Percentiles rank a stretch among this genome's conserved stretches.
These are phyloP conservation scores for Geotrichum armillariae DNA, from an alignment of 1,139 yeast genomes.

Conservation along the genomic window DNA sequence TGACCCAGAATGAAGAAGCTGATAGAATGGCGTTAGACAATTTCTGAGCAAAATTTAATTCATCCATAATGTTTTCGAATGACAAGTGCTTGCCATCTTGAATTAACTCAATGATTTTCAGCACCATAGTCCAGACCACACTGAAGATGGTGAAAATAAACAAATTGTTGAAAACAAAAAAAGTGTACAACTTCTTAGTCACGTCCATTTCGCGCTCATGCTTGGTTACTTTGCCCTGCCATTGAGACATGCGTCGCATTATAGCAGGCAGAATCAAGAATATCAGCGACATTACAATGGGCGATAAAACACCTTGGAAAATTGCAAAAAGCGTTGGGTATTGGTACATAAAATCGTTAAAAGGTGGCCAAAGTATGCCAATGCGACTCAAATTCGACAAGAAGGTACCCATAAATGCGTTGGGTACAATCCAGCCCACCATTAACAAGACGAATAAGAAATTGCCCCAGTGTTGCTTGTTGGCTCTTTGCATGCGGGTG, in stretches of 20 bases:
- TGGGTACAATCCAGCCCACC: constrained; percentile 44
- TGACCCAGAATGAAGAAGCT: constrained; percentile 46
- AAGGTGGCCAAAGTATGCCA: constrained; percentile 41
- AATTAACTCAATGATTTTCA: constrained; percentile 36
- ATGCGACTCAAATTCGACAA: constrained; percentile 40
- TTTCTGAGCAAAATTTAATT: constrained; percentile 36
- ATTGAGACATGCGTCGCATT: constrained; percentile 41
- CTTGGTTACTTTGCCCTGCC: constrained; percentile 43
- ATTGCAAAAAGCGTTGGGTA: constrained; percentile 38
- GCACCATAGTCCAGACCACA: constrained; percentile 42
- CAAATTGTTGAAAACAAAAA: constrained; percentile 43
- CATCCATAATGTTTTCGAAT: constrained; percentile 28
- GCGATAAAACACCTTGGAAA: constrained; percentile 44
- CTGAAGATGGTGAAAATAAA: constrained; percentile 43
- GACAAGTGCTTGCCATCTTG: constrained; percentile 26
- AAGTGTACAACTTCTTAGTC: constrained; percentile 40
- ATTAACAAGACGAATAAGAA: constrained; percentile 35
- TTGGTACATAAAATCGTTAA: constrained; percentile 34
- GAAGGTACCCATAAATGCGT: constrained; percentile 45
- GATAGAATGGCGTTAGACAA: constrained; percentile 41
- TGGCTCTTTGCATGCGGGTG: constrained; percentile 34
- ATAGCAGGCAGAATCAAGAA: constrained; percentile 42
- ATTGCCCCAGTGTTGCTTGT: constrained; percentile 41
- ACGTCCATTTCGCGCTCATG: constrained; percentile 43
- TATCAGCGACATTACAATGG: constrained; percentile 39